Base-by-base conservation (phyloP, 179 eudicot species). In the Sideroxylon spinosum region DNA sequence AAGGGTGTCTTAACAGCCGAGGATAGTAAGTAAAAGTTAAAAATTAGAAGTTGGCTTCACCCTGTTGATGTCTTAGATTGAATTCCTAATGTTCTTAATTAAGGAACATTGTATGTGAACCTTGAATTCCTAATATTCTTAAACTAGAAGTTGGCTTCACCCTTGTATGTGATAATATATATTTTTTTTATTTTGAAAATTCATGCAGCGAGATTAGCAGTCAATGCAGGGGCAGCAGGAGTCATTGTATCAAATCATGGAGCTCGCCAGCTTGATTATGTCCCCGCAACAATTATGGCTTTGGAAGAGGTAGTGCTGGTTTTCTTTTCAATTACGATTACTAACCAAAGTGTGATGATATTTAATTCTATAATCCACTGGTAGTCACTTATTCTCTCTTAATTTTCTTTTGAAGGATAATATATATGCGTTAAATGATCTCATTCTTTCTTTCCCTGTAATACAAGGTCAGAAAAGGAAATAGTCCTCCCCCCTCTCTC, bases 1-100 rank as follows among this genome's bases (percentile, higher is more conserved):
- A 95, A 95, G 91, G 98, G 98, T 75, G 95, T 95, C 16, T 70
- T 95, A 68, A 95, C 95, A 26, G 95, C 93, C 22, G 98, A 93
- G 85, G 98, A 95, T 82, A 93, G 98, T 93, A 83, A 67, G 63
- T 6, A 50, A 68, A 61, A 8, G 55, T 67, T 10, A 19, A 48
- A 19, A 57, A 25, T 32, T 8, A 7, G 19, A 17, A 16, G 14
- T 28, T 65, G 29, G 13, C 23, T 48, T 75, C 23, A 29, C 62
- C 26, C 48, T 61, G 55, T 48, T 66, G 23, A 22, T 26, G 37
- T 74, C 62, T 6, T 57, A 6, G 63, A 4, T 56, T 14, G 6
- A 66, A 10, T 78, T 56, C 1, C 28, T 37, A 26, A 64, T n/a
- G 53, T 48, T 62, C 29, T 69, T 37, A 37, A 37, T 37, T 37